Conservation (phyloP, 2,329 filamentous ascomycete genomes). For the Aspergillus quadrilineatus region DNA sequence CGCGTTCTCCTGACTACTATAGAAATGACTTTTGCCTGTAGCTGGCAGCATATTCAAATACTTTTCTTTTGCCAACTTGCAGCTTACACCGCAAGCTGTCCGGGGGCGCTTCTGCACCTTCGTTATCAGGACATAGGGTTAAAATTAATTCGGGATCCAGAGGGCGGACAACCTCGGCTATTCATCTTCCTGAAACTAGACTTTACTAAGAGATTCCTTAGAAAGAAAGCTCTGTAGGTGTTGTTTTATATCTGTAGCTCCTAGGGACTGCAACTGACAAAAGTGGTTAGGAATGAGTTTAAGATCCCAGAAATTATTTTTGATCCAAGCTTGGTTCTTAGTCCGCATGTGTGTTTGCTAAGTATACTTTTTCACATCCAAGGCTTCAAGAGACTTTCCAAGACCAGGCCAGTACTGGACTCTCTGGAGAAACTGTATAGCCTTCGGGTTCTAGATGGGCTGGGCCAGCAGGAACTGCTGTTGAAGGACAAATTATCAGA, state of each 20-base stretch:
- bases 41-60: constrained; percentile 27
- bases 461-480: constrained; percentile 33
- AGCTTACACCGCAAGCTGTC: constrained; percentile 28
- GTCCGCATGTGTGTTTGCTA: constrained; percentile 36
- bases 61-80: constrained; percentile 29
- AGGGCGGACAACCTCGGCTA: constrained; percentile 18
- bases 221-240: constrained; percentile 24
- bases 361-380: constrained; percentile 30
- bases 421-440: constrained; percentile 36
- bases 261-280: background rate
- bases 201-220: constrained; percentile 16
- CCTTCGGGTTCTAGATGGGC: constrained; percentile 31
- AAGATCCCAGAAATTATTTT: constrained; percentile 39
- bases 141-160: constrained; percentile 29
- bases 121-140: background rate
- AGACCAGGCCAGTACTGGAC: constrained; percentile 27
- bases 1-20: constrained; percentile 30
- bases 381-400: constrained; percentile 17
- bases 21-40: constrained; percentile 31
- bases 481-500: constrained; percentile 29
- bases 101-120: constrained; percentile 24
- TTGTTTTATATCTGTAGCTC: background rate
- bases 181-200: constrained; percentile 19
- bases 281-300: constrained; percentile 31
- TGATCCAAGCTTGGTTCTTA: constrained; percentile 38